A percentile compares a stretch with the other conserved stretches of the same genome.
phyloP scores from a whole-genome alignment of 202 grass and related monocot genomes.

The Hordeum pubiflorum region DNA sequence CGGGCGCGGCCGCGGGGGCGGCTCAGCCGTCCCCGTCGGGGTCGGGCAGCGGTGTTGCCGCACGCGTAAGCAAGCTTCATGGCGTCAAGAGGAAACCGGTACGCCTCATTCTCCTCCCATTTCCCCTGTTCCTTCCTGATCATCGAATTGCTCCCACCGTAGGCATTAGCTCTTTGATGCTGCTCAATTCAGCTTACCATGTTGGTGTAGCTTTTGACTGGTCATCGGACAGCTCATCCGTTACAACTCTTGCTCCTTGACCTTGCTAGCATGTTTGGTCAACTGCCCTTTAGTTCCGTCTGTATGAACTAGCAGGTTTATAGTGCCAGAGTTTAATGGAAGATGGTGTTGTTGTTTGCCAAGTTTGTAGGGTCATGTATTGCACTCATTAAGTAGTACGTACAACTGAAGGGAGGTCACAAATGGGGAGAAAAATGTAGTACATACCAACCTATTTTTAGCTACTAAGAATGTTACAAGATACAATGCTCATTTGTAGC shows the following conservation, averaged over 20 bases:
- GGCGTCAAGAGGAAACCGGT: slow-evolving; percentile 46
- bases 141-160: not conserved
- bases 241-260: not conserved
- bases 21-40: not conserved
- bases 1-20: not conserved
- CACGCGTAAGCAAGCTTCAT: slow-evolving; percentile 41
- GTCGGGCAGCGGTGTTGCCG: slow-evolving; percentile 22
- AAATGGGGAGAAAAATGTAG: not conserved
- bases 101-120: slow-evolving; percentile 28
- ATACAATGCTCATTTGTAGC: not conserved
- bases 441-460: not conserved
- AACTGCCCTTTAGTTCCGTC: not conserved
- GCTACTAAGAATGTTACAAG: not conserved
- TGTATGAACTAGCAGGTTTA: not conserved
- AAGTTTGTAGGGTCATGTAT: not conserved
- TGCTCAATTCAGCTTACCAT: slow-evolving; percentile 4
- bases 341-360: not conserved
- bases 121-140: not conserved
- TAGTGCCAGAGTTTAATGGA: not conserved
- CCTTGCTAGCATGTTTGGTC: not conserved
- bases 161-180: not conserved
- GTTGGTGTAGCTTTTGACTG: not conserved
- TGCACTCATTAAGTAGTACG: not conserved
- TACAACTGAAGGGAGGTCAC: not conserved
- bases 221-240: not conserved